These are phyloP conservation scores for Protomyces lactucae-debilis DNA, from an alignment of 1,139 yeast species.

Conservation along the genomic window DNA sequence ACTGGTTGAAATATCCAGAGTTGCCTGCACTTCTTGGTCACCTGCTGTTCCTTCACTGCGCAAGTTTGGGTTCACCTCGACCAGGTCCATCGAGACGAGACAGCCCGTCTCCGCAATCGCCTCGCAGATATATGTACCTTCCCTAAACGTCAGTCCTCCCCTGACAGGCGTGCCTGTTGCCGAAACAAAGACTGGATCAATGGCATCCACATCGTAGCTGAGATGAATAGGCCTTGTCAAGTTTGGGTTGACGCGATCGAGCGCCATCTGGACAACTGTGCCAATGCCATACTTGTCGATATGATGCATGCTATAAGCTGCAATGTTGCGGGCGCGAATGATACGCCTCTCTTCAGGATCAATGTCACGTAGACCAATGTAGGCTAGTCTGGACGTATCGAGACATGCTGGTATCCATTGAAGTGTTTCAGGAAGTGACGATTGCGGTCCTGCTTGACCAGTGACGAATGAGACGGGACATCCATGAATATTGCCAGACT, in stretches of 20 bases:
- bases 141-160: conserved; percentile 91
- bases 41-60: conserved; percentile 49
- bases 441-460: conserved; percentile 47
- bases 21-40: conserved; percentile 72
- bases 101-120: conserved; percentile 85
- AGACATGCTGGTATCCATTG: conserved; percentile 74
- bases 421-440: conserved; percentile 54
- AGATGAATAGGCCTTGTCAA: conserved; percentile 75
- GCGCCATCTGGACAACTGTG: conserved; percentile 86
- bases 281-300: conserved; percentile 92
- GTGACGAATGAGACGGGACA: conserved; percentile 89
- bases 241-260: conserved; percentile 69
- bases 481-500: conserved; percentile 90
- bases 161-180: conserved; percentile 98
- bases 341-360: conserved; percentile 79
- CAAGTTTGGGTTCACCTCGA: conserved; percentile 86
- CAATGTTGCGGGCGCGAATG: conserved; percentile 63
- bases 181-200: conserved; percentile 90
- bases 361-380: conserved; percentile 91
- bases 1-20: conserved; percentile 46
- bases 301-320: conserved; percentile 94
- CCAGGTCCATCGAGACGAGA: conserved; percentile 81
- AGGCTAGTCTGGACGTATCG: conserved; percentile 68
- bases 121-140: conserved; percentile 88
- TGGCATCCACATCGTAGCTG: conserved; percentile 93